Evolutionary conservation across 1,284 basidiomycete genomes (phyloP).

Genomic region (Rhodotorula sp.): DNA sequence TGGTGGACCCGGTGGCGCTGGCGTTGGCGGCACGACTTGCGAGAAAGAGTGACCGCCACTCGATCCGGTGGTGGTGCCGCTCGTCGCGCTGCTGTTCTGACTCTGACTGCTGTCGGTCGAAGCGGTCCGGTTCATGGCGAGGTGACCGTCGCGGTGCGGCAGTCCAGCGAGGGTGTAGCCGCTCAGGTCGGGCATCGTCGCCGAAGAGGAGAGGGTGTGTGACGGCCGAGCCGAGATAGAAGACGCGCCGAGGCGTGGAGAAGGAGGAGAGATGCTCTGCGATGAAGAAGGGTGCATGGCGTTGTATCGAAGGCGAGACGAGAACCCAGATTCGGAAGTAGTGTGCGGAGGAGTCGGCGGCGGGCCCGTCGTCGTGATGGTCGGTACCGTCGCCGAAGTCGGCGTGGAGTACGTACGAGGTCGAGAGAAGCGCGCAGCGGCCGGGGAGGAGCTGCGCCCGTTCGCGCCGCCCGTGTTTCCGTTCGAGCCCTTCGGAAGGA

Average conservation of each 20-base stretch:
- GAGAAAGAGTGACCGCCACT: neutral
- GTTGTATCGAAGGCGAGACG: neutral
- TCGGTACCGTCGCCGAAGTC: constrained; percentile 7
- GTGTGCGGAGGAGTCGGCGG: neutral
- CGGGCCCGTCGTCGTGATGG: constrained; percentile 16
- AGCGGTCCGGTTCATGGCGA: constrained; percentile 3
- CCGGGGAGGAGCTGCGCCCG: too few relatives aligned
- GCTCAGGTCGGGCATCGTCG: constrained; percentile 26
- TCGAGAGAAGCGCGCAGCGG: neutral
- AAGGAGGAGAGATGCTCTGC: neutral
- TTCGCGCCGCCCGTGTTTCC: too few relatives aligned
- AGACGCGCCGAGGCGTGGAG: neutral
- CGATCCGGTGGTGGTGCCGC: neutral
- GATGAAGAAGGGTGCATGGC: neutral
- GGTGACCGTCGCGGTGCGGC: neutral
- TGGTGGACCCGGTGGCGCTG: neutral
- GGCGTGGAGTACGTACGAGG: constrained; percentile 7
- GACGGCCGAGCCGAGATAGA: neutral
- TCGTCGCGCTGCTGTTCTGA: neutral
- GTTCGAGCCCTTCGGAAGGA: too few relatives aligned
- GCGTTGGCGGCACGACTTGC: neutral
- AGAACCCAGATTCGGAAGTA: neutral
- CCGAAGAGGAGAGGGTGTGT: neutral
- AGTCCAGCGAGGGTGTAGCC: constrained; percentile 10
- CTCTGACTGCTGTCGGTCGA: constrained; percentile 5